These are phyloP conservation scores for Mycena floridula DNA, from an alignment of 768 basidiomycete genomes.

Conservation along the genomic window DNA sequence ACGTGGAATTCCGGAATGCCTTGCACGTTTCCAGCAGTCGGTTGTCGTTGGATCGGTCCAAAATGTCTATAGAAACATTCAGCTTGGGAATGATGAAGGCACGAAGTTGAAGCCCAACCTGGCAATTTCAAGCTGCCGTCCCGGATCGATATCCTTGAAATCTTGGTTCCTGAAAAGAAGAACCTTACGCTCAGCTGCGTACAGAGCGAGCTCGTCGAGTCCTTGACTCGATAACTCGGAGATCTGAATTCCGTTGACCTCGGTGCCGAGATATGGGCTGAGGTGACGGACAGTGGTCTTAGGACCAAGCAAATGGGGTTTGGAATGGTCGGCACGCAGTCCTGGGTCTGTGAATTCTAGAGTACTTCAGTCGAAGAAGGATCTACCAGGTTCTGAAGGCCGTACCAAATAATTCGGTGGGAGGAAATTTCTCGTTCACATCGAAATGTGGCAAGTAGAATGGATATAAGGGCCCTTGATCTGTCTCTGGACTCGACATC, in stretches of 20 bases:
- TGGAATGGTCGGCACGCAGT: constrained; percentile 39
- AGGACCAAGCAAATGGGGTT: constrained; percentile 41
- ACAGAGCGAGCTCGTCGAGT: constrained; percentile 47
- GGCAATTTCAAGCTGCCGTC: constrained; percentile 47
- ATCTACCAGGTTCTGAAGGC: too few relatives aligned
- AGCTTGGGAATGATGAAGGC: not conserved
- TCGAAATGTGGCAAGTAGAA: constrained; percentile 44
- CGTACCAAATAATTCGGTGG: constrained; percentile 40
- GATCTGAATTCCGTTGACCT: constrained; percentile 44
- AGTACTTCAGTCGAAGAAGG: not conserved
- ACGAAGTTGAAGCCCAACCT: constrained; percentile 17
- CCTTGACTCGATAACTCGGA: constrained; percentile 46
- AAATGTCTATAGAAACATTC: constrained; percentile 26
- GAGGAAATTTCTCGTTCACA: constrained; percentile 42
- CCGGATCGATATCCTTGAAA: constrained; percentile 51
- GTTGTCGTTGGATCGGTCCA: constrained; percentile 40
- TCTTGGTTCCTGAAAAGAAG: constrained; percentile 55
- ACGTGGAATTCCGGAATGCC: constrained; percentile 57
- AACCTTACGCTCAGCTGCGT: constrained; percentile 46
- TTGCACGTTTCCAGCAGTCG: constrained; percentile 45
- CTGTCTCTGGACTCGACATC: too few relatives aligned
- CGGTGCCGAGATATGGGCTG: constrained; percentile 47
- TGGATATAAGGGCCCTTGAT: constrained; percentile 42
- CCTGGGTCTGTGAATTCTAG: constrained; percentile 39
- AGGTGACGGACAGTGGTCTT: constrained; percentile 32